phyloP scores from a whole-genome alignment of 345 rosid species.

The Euphorbia pulcherrima region DNA sequence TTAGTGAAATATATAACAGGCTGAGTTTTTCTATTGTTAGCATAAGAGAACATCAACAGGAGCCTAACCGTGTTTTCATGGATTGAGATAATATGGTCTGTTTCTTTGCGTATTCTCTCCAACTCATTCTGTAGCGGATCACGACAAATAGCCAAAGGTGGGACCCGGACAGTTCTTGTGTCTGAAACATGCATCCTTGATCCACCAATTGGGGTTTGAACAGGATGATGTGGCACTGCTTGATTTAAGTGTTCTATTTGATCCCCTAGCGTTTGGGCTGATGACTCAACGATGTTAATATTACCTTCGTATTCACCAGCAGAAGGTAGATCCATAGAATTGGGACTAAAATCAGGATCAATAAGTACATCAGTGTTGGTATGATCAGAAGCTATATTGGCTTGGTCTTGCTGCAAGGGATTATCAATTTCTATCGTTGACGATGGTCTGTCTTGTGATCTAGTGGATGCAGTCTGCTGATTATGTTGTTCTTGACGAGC shows the following conservation, averaged over 20 bases:
- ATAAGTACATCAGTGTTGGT: background rate
- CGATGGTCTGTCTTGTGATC: conserved; percentile 29
- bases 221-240: conserved; percentile 14
- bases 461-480: conserved; percentile 31
- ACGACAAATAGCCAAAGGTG: conserved; percentile 14
- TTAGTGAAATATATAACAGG: background rate
- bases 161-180: conserved; percentile 22
- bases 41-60: conserved; percentile 14
- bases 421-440: conserved; percentile 19
- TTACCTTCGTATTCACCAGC: conserved; percentile 17
- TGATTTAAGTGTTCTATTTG: conserved; percentile 15
- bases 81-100: conserved; percentile 27
- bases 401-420: conserved; percentile 21
- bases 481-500: conserved; percentile 25
- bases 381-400: conserved; percentile 13
- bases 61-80: conserved; percentile 42
- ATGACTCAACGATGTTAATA: conserved; percentile 11
- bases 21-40: conserved; percentile 5
- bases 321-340: conserved; percentile 17
- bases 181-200: conserved; percentile 18
- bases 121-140: conserved; percentile 65
- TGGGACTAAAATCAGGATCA: conserved; percentile 10
- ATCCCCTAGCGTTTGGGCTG: conserved; percentile 17
- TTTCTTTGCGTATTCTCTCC: conserved; percentile 39
- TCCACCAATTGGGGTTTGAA: conserved; percentile 12